Evolutionary conservation across 225 moss, liverwort and hornwort genomes (phyloP).

Genomic region (Neckera pumila): DNA sequence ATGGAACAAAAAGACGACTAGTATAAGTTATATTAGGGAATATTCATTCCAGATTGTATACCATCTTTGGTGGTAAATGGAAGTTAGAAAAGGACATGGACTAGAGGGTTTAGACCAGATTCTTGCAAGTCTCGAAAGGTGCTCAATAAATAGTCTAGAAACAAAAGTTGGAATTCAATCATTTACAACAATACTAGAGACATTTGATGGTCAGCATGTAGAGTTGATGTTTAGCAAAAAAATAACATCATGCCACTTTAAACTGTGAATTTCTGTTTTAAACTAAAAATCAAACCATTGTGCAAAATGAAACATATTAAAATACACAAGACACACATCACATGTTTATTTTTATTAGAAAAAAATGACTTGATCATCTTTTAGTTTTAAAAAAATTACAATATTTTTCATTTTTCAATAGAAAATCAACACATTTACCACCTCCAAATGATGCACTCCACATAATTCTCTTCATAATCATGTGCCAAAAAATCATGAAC

Average conservation of each 20-base stretch:
- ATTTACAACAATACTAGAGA: too few relatives aligned
- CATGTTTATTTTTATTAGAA: not conserved
- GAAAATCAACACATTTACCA: not conserved
- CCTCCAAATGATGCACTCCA: not conserved
- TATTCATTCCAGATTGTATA: fast-evolving
- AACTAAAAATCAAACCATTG: not conserved
- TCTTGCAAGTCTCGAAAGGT: not conserved
- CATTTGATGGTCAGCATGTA: too few relatives aligned
- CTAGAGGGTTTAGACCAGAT: fast-evolving
- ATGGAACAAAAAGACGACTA: not conserved
- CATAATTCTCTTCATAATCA: not conserved
- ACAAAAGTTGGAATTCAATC: too few relatives aligned
- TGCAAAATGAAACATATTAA: not conserved
- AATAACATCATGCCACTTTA: not conserved
- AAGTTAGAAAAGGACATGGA: not conserved
- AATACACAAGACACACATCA: not conserved
- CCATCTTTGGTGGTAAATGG: not conserved
- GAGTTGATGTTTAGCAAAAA: not conserved
- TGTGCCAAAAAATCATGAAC: not conserved
- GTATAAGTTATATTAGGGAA: not conserved
- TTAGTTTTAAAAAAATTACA: not conserved
- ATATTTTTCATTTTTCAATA: not conserved
- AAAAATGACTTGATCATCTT: not conserved
- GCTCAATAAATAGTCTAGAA: not conserved
- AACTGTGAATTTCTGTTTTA: not conserved